Evolutionary conservation across 352 stramenopile genomes (phyloP).

Genomic region (Peronospora belbahrii): DNA sequence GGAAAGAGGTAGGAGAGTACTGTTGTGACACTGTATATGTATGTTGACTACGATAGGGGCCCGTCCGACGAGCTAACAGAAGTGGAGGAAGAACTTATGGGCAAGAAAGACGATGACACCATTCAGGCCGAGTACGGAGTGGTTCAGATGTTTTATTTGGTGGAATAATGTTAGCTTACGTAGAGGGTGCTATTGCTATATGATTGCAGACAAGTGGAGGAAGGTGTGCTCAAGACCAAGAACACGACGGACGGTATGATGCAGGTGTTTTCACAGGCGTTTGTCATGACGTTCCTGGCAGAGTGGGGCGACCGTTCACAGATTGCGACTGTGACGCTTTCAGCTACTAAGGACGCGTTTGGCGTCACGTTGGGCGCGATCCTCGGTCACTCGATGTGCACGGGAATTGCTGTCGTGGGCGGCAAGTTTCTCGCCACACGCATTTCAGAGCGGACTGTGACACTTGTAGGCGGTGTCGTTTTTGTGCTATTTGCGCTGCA

Average conservation of each 20-base stretch:
- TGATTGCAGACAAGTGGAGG: slow-evolving; percentile 23
- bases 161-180: background rate
- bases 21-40: background rate
- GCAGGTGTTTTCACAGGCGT: slow-evolving; percentile 89
- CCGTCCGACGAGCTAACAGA: slow-evolving; percentile 75
- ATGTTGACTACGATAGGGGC: slow-evolving; percentile 27
- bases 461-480: slow-evolving; percentile 90
- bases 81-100: slow-evolving; percentile 79
- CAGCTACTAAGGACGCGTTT: slow-evolving; percentile 91
- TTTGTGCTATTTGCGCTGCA: slow-evolving; percentile 97
- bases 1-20: background rate
- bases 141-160: background rate
- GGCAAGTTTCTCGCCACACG: slow-evolving; percentile 96
- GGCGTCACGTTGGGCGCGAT: slow-evolving; percentile 94
- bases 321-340: slow-evolving; percentile 98
- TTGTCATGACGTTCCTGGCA: slow-evolving; percentile 97
- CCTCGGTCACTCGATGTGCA: slow-evolving; percentile 97
- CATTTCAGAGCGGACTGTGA: slow-evolving; percentile 97
- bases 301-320: slow-evolving; percentile 99
- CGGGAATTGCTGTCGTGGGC: slow-evolving; percentile 94
- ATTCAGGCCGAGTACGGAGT: slow-evolving; percentile 38
- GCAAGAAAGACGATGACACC: slow-evolving; percentile 66
- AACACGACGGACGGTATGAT: slow-evolving; percentile 56
- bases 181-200: background rate
- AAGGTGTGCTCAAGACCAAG: slow-evolving; percentile 20